Evolutionary conservation across 192 early-diverging fungal species (phyloP).

Genomic region (Backusella australiensis): DNA sequence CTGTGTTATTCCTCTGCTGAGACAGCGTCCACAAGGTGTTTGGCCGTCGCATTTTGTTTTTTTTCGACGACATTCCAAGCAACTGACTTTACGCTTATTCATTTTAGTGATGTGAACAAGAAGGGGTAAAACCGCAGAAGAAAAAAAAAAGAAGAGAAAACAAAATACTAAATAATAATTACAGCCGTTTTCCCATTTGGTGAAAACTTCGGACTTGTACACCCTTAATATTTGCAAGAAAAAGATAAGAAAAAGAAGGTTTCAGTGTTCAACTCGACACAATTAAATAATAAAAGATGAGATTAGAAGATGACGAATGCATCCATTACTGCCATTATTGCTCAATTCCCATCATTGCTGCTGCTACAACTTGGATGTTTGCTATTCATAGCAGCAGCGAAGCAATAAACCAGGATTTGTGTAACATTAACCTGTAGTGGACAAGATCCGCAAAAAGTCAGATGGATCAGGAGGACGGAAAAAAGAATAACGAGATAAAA

Average conservation of each 20-base stretch:
- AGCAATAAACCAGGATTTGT: neutral
- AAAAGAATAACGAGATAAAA: too few relatives aligned
- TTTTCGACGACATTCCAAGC: neutral
- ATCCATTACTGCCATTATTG: too few relatives aligned
- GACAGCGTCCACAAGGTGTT: neutral
- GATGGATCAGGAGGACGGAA: too few relatives aligned
- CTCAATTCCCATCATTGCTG: too few relatives aligned
- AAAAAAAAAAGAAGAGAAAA: neutral
- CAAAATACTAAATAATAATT: neutral
- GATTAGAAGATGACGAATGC: too few relatives aligned
- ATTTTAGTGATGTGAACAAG: neutral
- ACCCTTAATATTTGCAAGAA: neutral
- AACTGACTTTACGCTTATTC: neutral
- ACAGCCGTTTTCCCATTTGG: neutral
- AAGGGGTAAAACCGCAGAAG: neutral
- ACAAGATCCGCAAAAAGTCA: neutral
- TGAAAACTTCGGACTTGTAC: neutral
- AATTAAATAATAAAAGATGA: constrained; percentile 4
- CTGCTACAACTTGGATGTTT: neutral
- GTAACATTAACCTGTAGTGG: neutral
- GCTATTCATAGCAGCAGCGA: neutral
- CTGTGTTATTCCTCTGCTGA: neutral
- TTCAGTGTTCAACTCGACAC: neutral
- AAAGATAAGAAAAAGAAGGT: neutral
- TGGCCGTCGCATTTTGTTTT: neutral